A percentile compares a stretch with the other conserved stretches of the same genome.
Evolutionary conservation across 192 early-diverging fungal genomes (phyloP).

Genomic region (Mortierella hygrophila): DNA sequence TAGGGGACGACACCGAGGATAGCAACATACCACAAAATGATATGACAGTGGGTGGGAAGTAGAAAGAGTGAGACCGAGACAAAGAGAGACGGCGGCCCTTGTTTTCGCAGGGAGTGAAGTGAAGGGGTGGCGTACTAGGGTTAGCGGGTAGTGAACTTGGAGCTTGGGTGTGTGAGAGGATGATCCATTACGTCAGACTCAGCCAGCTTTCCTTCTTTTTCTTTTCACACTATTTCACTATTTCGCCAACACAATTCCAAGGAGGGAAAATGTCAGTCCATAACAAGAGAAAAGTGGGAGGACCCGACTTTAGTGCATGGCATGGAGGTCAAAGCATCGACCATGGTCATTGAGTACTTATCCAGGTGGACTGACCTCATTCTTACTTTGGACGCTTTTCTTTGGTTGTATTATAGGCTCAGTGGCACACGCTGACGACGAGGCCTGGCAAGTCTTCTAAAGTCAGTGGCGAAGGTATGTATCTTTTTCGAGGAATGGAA

Average conservation of each 20-base stretch:
- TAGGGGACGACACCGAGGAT: background rate
- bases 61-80: background rate
- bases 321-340: background rate
- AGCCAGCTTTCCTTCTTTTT: background rate
- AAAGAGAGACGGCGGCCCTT: constrained; percentile 1
- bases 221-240: background rate
- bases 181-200: background rate
- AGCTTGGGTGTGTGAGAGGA: background rate
- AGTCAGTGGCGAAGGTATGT: constrained; percentile 48
- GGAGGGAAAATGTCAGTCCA: background rate
- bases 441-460: constrained; percentile 33
- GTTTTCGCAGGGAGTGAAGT: background rate
- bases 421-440: constrained; percentile 52
- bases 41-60: background rate
- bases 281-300: background rate
- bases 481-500: background rate
- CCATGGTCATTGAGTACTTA: background rate
- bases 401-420: constrained; percentile 32
- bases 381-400: background rate
- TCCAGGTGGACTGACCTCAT: constrained; percentile 3
- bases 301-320: background rate
- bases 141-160: background rate
- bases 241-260: background rate
- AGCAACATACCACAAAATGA: background rate
- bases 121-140: background rate